Evolutionary conservation across 306 rosid genomes (phyloP), one percentile per base, ranked within the genome.

Genomic region (Spatholobus suberectus): DNA sequence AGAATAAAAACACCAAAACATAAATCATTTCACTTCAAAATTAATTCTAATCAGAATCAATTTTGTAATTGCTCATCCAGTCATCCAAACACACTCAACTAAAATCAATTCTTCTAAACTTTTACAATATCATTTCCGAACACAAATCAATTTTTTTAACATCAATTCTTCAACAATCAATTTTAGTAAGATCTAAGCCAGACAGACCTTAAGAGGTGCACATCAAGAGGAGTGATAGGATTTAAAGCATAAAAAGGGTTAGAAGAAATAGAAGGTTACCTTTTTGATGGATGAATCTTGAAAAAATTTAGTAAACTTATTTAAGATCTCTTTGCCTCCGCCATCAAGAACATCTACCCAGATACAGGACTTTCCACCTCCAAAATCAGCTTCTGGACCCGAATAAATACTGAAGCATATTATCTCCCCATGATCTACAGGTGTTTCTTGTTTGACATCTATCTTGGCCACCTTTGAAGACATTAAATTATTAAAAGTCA

Each of bases 331-430:
- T 88, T 82, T 82, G 59, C 97, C 97, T 26, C 96, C 99, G 70
- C 99, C 99, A 78, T 96, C 99, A 88, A 96, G 98, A 82, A 96
- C 91, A 87, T 96, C 99, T 76, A 96, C 99, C 99, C 99, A 96
- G 74, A 96, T 88, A 88, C 96, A 96, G 32, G 97, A 94, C 77
- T 94, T 96, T 63, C 99, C 98, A 85, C 83, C 83, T 77, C 98
- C 99, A 82, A 92, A 94, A 91, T 96, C 97, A 86, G 92, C 98
- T 73, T 85, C 86, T 37, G 97, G 94, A 80, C 99, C 98, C 44
- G 95, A 94, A 90, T 92, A 94, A 63, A 96, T 91, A 71, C 99
- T 96, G 87, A 96, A 94, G 87, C 99, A 96, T 81, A 91, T 92
- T 66, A 96, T 90, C 85, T 96, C 94, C 76, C 99, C 99, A 77